Conservation (phyloP, 306 rosid genomes). For the Fragaria iinumae region DNA sequence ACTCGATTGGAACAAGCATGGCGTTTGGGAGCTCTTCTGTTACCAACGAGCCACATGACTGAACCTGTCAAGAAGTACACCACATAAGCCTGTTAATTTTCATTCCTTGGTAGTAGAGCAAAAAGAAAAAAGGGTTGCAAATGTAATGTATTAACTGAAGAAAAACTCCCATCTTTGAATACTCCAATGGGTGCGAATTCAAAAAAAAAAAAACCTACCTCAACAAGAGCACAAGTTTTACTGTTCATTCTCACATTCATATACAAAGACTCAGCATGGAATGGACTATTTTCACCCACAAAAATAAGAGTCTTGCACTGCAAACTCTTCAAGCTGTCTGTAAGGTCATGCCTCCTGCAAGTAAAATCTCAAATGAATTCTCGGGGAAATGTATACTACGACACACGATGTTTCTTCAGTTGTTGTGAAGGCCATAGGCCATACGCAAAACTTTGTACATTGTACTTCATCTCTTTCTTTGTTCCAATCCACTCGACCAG, state of each 20-base stretch:
- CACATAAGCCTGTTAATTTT: background rate
- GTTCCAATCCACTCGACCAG: background rate
- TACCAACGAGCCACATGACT: conserved; percentile 80
- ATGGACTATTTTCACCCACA: conserved; percentile 81
- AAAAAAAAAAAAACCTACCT: conserved; percentile 36
- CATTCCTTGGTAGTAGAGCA: background rate
- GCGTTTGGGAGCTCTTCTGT: conserved; percentile 86
- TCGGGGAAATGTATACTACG: background rate
- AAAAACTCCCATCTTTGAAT: background rate
- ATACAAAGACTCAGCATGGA: conserved; percentile 63
- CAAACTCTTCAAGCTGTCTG: conserved; percentile 58
- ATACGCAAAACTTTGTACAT: background rate
- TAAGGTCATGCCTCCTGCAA: conserved; percentile 74
- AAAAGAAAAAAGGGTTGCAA: background rate
- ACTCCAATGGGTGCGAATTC: background rate
- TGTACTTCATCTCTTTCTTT: background rate
- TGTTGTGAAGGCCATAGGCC: background rate
- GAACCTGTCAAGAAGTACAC: conserved; percentile 45
- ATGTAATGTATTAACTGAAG: background rate
- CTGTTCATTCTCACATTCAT: conserved; percentile 58
- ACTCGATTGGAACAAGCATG: conserved; percentile 68
- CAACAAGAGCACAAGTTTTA: conserved; percentile 69
- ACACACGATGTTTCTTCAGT: background rate
- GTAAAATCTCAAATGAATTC: conserved; percentile 15
- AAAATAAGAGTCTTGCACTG: conserved; percentile 78